These are phyloP conservation scores for Xylariomycetidae sp. DNA, from an alignment of 2,329 filamentous ascomycete genomes.

Conservation along the genomic window DNA sequence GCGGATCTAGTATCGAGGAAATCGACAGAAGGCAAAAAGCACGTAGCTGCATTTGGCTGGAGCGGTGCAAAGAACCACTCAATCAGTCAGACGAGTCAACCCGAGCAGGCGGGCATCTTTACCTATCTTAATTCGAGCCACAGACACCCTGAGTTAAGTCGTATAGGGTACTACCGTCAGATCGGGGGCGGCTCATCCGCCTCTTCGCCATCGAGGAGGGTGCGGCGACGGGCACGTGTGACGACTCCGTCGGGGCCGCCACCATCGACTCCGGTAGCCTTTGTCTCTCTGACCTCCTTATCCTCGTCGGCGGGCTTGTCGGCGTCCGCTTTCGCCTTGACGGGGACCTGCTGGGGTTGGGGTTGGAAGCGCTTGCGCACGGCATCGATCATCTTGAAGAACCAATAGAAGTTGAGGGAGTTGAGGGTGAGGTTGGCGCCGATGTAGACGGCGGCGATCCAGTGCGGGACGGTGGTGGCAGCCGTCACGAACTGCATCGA, in stretches of 20 bases:
- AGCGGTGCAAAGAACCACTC: too few relatives aligned
- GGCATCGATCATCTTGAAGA: conserved; percentile 77
- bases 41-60: too few relatives aligned
- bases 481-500: conserved; percentile 46
- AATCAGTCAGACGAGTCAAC: too few relatives aligned
- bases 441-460: conserved; percentile 64
- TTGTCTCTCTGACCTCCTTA: conserved; percentile 14
- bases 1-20: too few relatives aligned
- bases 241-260: conserved; percentile 18
- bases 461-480: conserved; percentile 53
- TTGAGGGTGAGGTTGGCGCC: conserved; percentile 67
- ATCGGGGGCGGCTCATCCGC: conserved; percentile 25
- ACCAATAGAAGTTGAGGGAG: conserved; percentile 77
- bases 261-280: conserved; percentile 28
- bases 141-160: too few relatives aligned
- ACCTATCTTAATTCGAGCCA: too few relatives aligned
- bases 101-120: too few relatives aligned
- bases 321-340: conserved; percentile 28
- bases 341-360: too few relatives aligned
- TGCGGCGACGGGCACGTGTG: conserved; percentile 19
- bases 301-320: conserved; percentile 24
- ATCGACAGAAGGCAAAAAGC: too few relatives aligned
- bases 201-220: conserved; percentile 27
- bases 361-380: conserved; percentile 69
- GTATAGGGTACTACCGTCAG: too few relatives aligned